Evolutionary conservation across 192 early-diverging fungal species (phyloP).

Genomic region (Martensiomyces pterosporus): DNA sequence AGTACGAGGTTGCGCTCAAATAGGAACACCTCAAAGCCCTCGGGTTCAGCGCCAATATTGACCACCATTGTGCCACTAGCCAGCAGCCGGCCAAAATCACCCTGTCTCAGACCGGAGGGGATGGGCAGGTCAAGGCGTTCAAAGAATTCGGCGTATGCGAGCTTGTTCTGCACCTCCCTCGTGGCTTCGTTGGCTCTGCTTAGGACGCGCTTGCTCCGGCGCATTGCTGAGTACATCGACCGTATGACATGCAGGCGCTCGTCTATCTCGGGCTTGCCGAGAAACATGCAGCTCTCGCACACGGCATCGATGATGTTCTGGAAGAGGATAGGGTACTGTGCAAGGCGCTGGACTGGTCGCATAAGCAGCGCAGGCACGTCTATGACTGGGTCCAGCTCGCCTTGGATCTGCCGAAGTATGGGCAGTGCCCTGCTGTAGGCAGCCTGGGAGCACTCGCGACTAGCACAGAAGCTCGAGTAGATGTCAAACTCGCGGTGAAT

Average conservation of each 20-base stretch:
- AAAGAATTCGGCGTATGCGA: constrained; percentile 19
- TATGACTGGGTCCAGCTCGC: constrained; percentile 17
- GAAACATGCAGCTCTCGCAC: constrained; percentile 10
- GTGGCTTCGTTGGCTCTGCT: constrained; percentile 43
- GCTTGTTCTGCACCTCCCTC: constrained; percentile 32
- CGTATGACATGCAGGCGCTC: constrained; percentile 14
- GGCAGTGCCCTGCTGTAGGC: constrained; percentile 20
- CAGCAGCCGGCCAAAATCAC: constrained; percentile 15
- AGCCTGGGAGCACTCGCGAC: constrained; percentile 19
- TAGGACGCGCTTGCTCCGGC: constrained; percentile 33
- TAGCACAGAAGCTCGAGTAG: constrained; percentile 38
- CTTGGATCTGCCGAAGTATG: constrained; percentile 9
- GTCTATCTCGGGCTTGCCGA: constrained; percentile 6
- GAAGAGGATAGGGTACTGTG: constrained; percentile 47
- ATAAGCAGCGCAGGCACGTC: constrained; percentile 41
- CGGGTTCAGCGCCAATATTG: constrained; percentile 11
- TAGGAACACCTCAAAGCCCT: constrained; percentile 27
- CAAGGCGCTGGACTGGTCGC: constrained; percentile 46
- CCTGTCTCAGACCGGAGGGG: not conserved
- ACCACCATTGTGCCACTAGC: constrained; percentile 20
- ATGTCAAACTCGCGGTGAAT: constrained; percentile 23
- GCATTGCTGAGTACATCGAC: constrained; percentile 32
- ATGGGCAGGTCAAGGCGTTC: constrained; percentile 23
- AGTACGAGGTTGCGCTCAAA: constrained; percentile 27
- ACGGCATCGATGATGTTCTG: constrained; percentile 33